Percentiles rank a stretch among this genome's conserved stretches.
These are phyloP conservation scores for Novymonas esmeraldas DNA, from an alignment of 208 protist genomes.

Conservation along the genomic window DNA sequence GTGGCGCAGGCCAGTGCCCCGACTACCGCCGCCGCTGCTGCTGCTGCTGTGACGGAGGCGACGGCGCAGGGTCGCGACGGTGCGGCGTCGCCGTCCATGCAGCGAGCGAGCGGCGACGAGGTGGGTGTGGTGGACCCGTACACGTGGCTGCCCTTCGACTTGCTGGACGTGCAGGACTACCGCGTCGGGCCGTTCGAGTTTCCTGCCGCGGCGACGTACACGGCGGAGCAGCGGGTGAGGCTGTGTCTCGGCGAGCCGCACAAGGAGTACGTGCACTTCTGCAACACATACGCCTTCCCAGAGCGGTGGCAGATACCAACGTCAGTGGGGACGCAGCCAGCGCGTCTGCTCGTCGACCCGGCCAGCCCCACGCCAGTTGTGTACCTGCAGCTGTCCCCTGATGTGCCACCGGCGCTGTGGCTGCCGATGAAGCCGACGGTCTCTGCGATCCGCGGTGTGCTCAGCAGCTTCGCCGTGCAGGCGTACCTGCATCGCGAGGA, in stretches of 20 bases:
- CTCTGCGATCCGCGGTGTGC: slow-evolving; percentile 76
- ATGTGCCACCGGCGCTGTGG: slow-evolving; percentile 92
- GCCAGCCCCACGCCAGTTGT: slow-evolving; percentile 54
- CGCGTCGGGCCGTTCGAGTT: slow-evolving; percentile 71
- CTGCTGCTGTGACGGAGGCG: neutral
- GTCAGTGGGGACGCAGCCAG: slow-evolving; percentile 78
- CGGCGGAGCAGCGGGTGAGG: slow-evolving; percentile 48
- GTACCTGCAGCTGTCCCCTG: slow-evolving; percentile 82
- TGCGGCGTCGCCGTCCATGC: neutral
- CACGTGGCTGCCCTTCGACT: slow-evolving; percentile 81
- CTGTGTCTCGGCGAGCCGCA: slow-evolving; percentile 69
- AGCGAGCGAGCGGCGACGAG: neutral
- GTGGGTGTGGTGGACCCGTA: slow-evolving; percentile 52
- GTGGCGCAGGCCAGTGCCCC: slow-evolving; percentile 41
- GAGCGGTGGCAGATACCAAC: slow-evolving; percentile 85
- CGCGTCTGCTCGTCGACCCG: slow-evolving; percentile 78
- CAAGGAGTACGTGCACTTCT: slow-evolving; percentile 92
- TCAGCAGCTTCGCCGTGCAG: slow-evolving; percentile 82
- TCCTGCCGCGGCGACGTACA: slow-evolving; percentile 66
- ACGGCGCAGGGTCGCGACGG: slow-evolving; percentile 1
- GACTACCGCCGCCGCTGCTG: slow-evolving; percentile 4
- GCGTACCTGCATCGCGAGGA: slow-evolving; percentile 75
- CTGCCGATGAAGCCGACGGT: slow-evolving; percentile 83
- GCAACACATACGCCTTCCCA: slow-evolving; percentile 87
- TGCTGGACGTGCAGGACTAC: slow-evolving; percentile 75